Evolutionary conservation across 208 protist species (phyloP).

Genomic region (Leishmania tarentolae): DNA sequence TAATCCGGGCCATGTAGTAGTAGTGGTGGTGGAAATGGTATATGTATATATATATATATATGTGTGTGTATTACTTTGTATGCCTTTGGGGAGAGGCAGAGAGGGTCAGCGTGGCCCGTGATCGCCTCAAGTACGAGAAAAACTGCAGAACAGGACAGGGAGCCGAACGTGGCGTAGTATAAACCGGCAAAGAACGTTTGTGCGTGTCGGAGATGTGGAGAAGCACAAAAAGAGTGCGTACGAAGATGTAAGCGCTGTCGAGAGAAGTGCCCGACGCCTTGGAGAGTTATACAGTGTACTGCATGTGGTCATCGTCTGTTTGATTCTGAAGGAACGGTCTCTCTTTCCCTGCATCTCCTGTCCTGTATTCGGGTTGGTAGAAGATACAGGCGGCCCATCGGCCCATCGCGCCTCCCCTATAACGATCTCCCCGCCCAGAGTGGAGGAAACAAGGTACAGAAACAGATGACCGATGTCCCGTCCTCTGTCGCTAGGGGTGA

Average conservation of each 20-base stretch:
- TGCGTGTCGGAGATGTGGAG: not conserved
- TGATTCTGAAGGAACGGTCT: not conserved
- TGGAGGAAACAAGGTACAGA: not conserved
- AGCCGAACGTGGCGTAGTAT: not conserved
- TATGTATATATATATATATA: not conserved
- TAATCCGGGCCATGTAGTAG: slow-evolving; percentile 87
- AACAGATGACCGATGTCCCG: not conserved
- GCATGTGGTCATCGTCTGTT: not conserved
- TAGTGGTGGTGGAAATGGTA: not conserved
- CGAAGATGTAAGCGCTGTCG: not conserved
- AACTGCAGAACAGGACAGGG: not conserved
- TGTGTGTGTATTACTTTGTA: not conserved
- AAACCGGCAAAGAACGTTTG: not conserved
- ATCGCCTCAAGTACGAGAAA: not conserved
- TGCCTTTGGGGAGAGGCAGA: not conserved
- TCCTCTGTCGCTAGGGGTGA: not conserved
- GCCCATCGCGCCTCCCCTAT: not conserved
- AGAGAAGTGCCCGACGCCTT: not conserved
- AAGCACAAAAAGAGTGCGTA: not conserved
- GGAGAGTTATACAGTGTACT: not conserved
- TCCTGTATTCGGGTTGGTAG: not conserved
- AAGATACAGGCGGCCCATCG: not conserved
- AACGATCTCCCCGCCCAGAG: not conserved
- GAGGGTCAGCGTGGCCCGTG: not conserved
- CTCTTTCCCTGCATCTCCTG: not conserved